These are phyloP conservation scores for Suillus discolor DNA, from an alignment of 768 basidiomycete genomes.

Conservation along the genomic window DNA sequence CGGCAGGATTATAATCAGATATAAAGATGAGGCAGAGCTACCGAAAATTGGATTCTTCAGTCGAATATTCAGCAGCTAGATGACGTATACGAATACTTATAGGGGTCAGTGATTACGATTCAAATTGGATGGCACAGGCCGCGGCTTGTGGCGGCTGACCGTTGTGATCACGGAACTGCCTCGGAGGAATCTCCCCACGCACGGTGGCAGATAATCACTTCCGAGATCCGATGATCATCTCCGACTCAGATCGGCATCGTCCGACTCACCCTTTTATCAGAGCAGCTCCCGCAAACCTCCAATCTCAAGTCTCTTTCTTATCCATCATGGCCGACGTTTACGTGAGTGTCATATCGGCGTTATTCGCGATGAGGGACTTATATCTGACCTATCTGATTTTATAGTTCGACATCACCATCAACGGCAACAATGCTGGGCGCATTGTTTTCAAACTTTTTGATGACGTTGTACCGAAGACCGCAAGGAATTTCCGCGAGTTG, in stretches of 20 bases:
- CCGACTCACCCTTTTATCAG: slow-evolving; percentile 19
- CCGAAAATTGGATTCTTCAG: slow-evolving; percentile 15
- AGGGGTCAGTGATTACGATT: not conserved
- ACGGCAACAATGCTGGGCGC: slow-evolving; percentile 44
- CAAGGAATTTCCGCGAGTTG: slow-evolving; percentile 88
- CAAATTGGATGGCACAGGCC: not conserved
- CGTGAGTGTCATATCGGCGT: slow-evolving; percentile 14
- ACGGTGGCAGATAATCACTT: slow-evolving; percentile 12
- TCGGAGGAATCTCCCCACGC: not conserved
- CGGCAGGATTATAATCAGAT: slow-evolving; percentile 40
- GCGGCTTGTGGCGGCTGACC: not conserved
- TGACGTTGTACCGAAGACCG: slow-evolving; percentile 71
- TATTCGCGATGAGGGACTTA: not conserved
- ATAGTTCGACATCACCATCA: slow-evolving; percentile 70
- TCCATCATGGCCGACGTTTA: slow-evolving; percentile 22
- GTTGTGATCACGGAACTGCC: not conserved
- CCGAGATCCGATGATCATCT: slow-evolving; percentile 18
- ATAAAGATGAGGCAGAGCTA: slow-evolving; percentile 35
- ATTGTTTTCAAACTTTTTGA: slow-evolving; percentile 89
- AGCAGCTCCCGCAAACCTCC: not conserved
- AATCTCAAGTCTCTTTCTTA: slow-evolving; percentile 10
- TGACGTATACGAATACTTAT: not conserved
- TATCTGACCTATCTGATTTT: slow-evolving; percentile 14
- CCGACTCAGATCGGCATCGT: slow-evolving; percentile 22
- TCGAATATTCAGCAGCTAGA: slow-evolving; percentile 15